Conservation (phyloP, 257 asterid species). For the Perilla frutescens region DNA sequence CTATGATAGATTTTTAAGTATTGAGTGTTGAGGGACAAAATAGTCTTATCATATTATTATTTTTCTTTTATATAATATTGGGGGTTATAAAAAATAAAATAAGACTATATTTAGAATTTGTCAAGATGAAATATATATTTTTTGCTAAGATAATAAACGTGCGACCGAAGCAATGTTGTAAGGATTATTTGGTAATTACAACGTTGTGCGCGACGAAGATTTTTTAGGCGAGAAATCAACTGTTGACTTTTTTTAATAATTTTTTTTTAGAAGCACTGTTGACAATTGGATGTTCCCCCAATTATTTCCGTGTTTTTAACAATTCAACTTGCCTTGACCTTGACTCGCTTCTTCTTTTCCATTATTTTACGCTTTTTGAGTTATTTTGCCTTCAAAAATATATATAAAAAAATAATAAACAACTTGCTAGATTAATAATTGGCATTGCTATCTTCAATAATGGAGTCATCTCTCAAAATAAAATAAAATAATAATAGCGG, state of each 20-base stretch:
- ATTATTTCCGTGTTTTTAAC: conserved; percentile 11
- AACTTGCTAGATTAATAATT: no score
- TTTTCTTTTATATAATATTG: no score
- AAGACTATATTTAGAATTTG: no score
- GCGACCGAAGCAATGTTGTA: conserved; percentile 14
- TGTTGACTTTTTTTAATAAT: background rate
- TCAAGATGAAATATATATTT: no score
- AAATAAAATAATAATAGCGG: no score
- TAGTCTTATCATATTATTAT: no score
- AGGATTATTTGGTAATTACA: background rate
- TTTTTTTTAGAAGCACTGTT: no score
- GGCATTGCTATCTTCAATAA: no score
- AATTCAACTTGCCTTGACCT: conserved; percentile 25
- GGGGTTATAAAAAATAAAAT: no score
- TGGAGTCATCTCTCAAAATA: no score
- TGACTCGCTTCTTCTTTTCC: background rate
- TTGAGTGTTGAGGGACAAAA: no score
- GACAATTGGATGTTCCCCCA: conserved; percentile 5
- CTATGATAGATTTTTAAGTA: no score
- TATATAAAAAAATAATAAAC: background rate
- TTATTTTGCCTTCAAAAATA: background rate
- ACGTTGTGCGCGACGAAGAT: background rate
- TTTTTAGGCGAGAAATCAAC: background rate
- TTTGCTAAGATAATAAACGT: background rate
- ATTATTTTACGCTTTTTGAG: background rate